Evolutionary conservation across 139 green algal species (phyloP), one percentile per base, ranked within the genome.

Genomic region (Chlorokybus atmophyticus): DNA sequence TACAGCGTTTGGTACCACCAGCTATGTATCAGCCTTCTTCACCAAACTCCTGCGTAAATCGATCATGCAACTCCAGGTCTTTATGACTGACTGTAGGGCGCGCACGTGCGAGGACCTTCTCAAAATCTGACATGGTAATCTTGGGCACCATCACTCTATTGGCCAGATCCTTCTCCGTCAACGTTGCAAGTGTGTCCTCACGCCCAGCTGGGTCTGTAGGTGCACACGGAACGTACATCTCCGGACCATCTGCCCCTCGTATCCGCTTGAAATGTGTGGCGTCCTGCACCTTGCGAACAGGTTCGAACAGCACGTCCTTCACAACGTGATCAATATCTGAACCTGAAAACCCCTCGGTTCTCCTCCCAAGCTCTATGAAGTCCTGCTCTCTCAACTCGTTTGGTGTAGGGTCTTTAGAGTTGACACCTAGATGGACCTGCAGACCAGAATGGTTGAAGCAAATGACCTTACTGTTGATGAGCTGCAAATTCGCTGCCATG

Each of bases 301-400:
- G 91, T 76, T 98, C 83, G 81, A 96, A 95, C 3, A 98, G 79
- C 50, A 97, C 91, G 57, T 97, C 90, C 77, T 96, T 74, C 29
- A 77, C 62, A 27, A 57, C 59, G 25, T 77, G 58, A 5, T 59
- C 48, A 29, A 79, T 64, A 62, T 82, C 74, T 4, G 52, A 74
- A 8, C 73, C 91, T 19, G 78, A 90, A 68, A 95, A 95, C 32
- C 91, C 90, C 48, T 94, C 82, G 0, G 86, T 94, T 14, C 55
- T 60, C 5, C 32, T 52, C 0, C 74, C 91, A 32, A 98, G 75
- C 59, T 83, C 72, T 3, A 83, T 61, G 59, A 86, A 96, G 39
- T 90, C 77, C 41, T 44, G 62, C 30, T 80, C 38, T 25, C 70
- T 81, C 8, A 96, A 56, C n/a, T n/a, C n/a, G n/a, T n/a, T n/a